Percentiles rank a stretch among this genome's conserved stretches.
Conservation (phyloP, 225 moss, liverwort and hornwort genomes). For the Neckera pumila region DNA sequence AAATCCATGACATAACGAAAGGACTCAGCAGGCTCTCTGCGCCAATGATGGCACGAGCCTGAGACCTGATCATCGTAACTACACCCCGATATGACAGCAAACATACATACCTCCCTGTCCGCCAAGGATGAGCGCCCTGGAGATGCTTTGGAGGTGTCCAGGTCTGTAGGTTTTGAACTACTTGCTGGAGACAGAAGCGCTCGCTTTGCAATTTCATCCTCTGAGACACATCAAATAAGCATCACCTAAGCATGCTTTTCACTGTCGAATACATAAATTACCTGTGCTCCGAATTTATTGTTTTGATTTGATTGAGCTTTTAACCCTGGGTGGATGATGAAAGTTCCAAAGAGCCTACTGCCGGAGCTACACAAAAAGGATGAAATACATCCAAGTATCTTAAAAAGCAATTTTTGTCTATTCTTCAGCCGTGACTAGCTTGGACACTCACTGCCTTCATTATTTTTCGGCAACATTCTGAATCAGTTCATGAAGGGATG, state of each 20-base stretch:
- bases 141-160: constrained; percentile 11
- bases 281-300: neutral
- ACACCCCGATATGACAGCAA: neutral
- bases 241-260: neutral
- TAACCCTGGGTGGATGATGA: neutral
- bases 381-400: neutral
- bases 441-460: neutral
- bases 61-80: neutral
- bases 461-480: neutral
- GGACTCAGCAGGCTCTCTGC: neutral
- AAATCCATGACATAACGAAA: neutral
- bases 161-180: constrained; percentile 33
- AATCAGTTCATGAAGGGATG: too few relatives aligned
- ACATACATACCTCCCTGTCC: constrained; percentile 15
- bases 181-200: constrained; percentile 61
- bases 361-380: neutral
- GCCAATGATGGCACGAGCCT: neutral
- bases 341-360: neutral
- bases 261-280: neutral
- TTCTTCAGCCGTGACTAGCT: neutral
- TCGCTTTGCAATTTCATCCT: constrained; percentile 88
- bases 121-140: constrained; percentile 11
- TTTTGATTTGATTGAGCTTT: neutral
- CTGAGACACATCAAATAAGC: constrained; percentile 26
- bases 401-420: neutral